A percentile compares a stretch with the other conserved stretches of the same genome.
Evolutionary conservation across 2,329 filamentous ascomycete genomes (phyloP).

Genomic region (Colletotrichum euphorbiae): DNA sequence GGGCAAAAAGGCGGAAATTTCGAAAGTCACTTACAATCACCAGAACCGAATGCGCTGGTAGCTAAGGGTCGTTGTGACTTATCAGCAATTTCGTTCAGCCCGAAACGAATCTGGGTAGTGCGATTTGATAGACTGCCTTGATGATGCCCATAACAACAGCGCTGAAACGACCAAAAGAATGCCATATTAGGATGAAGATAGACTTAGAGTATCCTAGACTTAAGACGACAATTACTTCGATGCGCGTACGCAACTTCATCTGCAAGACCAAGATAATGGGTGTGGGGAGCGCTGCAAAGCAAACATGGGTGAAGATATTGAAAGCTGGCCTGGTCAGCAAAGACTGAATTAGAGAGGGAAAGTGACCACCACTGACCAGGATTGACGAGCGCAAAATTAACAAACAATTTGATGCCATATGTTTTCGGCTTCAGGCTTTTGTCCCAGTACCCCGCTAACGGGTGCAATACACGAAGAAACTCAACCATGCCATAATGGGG

Average conservation of each 20-base stretch:
- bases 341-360: neutral
- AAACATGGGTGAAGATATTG: slow-evolving; percentile 57
- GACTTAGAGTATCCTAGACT: slow-evolving; percentile 55
- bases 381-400: slow-evolving; percentile 56
- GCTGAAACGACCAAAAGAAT: slow-evolving; percentile 39
- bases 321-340: slow-evolving; percentile 44
- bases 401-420: slow-evolving; percentile 40
- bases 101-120: slow-evolving; percentile 42
- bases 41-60: slow-evolving; percentile 47
- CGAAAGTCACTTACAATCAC: slow-evolving; percentile 48
- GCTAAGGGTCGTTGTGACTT: neutral
- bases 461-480: slow-evolving; percentile 44
- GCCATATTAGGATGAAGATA: neutral
- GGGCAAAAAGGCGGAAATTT: neutral
- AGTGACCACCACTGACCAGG: slow-evolving; percentile 1
- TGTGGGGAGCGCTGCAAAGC: slow-evolving; percentile 56
- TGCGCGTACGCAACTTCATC: slow-evolving; percentile 50
- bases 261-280: slow-evolving; percentile 56
- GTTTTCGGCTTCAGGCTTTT: slow-evolving; percentile 37
- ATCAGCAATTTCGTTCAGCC: neutral
- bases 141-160: slow-evolving; percentile 54
- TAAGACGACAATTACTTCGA: slow-evolving; percentile 55
- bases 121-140: slow-evolving; percentile 53
- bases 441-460: slow-evolving; percentile 43
- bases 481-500: slow-evolving; percentile 42